Evolutionary conservation across 1,284 basidiomycete species (phyloP).

Genomic region (Naganishia liquefaciens): DNA sequence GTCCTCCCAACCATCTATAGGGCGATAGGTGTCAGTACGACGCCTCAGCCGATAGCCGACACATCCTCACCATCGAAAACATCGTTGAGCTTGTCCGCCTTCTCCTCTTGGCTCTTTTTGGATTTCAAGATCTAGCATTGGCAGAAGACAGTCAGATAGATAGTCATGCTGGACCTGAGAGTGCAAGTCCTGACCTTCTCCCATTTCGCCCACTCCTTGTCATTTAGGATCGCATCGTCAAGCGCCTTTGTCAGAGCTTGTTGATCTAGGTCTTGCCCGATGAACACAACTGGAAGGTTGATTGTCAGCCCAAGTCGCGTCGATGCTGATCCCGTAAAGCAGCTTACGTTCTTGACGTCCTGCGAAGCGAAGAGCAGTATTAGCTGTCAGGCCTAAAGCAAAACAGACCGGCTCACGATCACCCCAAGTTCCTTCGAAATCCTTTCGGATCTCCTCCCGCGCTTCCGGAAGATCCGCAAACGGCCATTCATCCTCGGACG

Average conservation of each 20-base stretch:
- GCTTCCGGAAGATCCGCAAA: constrained; percentile 48
- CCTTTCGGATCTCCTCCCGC: constrained; percentile 39
- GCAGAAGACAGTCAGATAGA: not conserved
- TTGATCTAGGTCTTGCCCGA: constrained; percentile 23
- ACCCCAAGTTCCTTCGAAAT: constrained; percentile 55
- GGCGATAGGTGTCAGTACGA: not conserved
- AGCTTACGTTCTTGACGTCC: too few species aligned
- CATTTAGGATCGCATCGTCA: constrained; percentile 50
- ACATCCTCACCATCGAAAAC: constrained; percentile 51
- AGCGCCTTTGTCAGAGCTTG: constrained; percentile 48
- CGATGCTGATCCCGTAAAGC: too few species aligned
- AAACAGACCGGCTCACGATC: constrained; percentile 45
- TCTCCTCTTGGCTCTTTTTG: constrained; percentile 40
- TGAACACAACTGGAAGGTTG: too few species aligned
- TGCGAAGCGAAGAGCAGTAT: constrained; percentile 24
- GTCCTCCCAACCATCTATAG: constrained; percentile 49
- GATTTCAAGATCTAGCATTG: constrained; percentile 48
- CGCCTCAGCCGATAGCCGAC: not conserved
- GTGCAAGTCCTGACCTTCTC: constrained; percentile 37
- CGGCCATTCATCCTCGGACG: constrained; percentile 52
- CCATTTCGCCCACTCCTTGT: constrained; percentile 54
- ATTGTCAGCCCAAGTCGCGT: too few species aligned
- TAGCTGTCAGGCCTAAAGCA: constrained; percentile 52
- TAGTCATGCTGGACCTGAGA: too few species aligned
- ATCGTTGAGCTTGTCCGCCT: constrained; percentile 46